Conservation (phyloP, 805 yeast genomes). For the Ogataea siamensis region DNA sequence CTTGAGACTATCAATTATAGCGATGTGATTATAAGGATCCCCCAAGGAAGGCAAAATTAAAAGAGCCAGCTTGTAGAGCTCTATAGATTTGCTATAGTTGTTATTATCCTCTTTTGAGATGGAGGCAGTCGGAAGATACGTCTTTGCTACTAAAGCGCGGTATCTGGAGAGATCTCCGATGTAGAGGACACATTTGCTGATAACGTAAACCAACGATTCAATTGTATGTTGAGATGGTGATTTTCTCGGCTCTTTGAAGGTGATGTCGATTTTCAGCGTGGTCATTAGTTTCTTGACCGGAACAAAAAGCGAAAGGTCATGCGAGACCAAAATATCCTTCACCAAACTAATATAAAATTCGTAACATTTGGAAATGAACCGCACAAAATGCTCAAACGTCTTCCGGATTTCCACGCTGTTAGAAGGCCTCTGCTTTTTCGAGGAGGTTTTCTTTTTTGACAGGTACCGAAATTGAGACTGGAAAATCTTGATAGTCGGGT, state of each 20-base stretch:
- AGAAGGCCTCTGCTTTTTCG: conserved; percentile 12
- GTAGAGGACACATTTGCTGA: conserved; percentile 49
- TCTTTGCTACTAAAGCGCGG: conserved; percentile 46
- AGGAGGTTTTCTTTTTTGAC: conserved; percentile 21
- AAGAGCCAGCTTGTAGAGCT: conserved; percentile 51
- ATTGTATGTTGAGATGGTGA: conserved; percentile 17
- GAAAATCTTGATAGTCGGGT: conserved; percentile 60
- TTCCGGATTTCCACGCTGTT: conserved; percentile 54
- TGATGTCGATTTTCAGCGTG: conserved; percentile 23
- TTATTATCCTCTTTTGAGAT: conserved; percentile 38
- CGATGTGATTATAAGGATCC: conserved; percentile 62
- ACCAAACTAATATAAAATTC: conserved; percentile 48
- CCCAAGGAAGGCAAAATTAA: conserved; percentile 64
- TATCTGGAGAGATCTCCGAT: conserved; percentile 62
- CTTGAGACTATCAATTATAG: conserved; percentile 50
- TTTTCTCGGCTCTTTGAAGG: conserved; percentile 2
- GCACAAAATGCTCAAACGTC: conserved; percentile 49
- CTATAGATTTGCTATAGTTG: conserved; percentile 43
- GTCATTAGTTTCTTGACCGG: conserved; percentile 33
- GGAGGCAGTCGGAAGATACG: conserved; percentile 36
- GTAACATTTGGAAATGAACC: conserved; percentile 45
- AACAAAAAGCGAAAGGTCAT: conserved; percentile 37
- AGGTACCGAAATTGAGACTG: conserved; percentile 37
- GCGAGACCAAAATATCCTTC: conserved; percentile 38
- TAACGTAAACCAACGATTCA: conserved; percentile 38